Conservation (phyloP, 2,329 filamentous ascomycete species). For the Neonectria magnoliae region DNA sequence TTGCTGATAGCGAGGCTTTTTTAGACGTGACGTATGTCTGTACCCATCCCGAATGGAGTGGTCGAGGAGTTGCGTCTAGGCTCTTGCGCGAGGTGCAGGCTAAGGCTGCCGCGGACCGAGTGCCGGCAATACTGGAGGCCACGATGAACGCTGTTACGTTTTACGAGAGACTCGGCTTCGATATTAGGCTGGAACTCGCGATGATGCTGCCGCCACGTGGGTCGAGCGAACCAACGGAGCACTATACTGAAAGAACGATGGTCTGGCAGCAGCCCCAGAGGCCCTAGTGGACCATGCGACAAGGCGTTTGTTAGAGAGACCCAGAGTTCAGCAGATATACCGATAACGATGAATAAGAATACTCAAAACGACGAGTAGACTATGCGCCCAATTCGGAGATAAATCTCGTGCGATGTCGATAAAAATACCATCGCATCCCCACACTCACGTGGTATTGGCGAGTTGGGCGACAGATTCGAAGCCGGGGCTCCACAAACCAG, state of each 20-base stretch:
- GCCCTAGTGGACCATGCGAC: conserved; percentile 12
- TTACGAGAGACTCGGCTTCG: conserved; percentile 52
- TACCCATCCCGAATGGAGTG: conserved; percentile 47
- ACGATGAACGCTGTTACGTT: conserved; percentile 51
- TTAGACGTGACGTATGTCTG: conserved; percentile 54
- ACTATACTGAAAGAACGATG: conserved; percentile 50
- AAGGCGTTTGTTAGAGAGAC: conserved; percentile 2
- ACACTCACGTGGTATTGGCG: conserved; percentile 39
- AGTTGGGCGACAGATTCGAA: conserved; percentile 22
- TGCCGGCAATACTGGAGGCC: conserved; percentile 52
- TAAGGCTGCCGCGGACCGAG: conserved; percentile 44
- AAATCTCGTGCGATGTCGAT: conserved; percentile 25
- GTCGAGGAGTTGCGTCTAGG: conserved; percentile 48
- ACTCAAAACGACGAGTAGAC: conserved; percentile 8
- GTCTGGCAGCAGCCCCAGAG: conserved; percentile 39
- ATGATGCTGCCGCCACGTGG: conserved; percentile 48
- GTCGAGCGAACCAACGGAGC: conserved; percentile 42
- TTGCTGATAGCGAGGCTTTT: conserved; percentile 23
- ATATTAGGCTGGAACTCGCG: conserved; percentile 43
- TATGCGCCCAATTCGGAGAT: conserved; percentile 12
- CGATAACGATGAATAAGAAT: conserved; percentile 18
- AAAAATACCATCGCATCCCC: conserved; percentile 27
- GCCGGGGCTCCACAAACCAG: conserved; percentile 26
- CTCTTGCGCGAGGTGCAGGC: conserved; percentile 48
- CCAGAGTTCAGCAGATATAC: conserved; percentile 1